A percentile compares a stretch with the other conserved stretches of the same genome.
These are phyloP conservation scores for Wickerhamiella lipophila DNA, from an alignment of 805 yeast genomes.

Conservation along the genomic window DNA sequence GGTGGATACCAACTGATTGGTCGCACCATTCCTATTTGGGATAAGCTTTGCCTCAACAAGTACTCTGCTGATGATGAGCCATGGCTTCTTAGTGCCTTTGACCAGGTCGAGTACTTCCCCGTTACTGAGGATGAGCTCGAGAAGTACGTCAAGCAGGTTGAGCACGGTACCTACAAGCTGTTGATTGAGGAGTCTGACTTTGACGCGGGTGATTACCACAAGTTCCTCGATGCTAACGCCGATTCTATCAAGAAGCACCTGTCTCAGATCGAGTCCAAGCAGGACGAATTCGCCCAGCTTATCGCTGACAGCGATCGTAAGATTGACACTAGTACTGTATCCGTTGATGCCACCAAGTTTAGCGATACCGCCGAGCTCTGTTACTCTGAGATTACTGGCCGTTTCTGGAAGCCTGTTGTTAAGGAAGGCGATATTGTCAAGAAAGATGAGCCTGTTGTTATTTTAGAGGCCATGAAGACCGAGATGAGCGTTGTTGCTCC, in stretches of 20 bases:
- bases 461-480: conserved; percentile 97
- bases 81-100: conserved; percentile 87
- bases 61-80: conserved; percentile 43
- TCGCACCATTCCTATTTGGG: conserved; percentile 96
- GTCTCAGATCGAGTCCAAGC: conserved; percentile 50
- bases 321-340: conserved; percentile 22
- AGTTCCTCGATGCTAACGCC: conserved; percentile 64
- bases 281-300: conserved; percentile 72
- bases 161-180: conserved; percentile 67
- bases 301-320: conserved; percentile 39
- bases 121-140: conserved; percentile 79
- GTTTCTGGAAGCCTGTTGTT: conserved; percentile 86
- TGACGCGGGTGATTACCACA: conserved; percentile 64
- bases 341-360: conserved; percentile 39
- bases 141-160: conserved; percentile 51
- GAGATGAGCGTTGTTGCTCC: conserved; percentile 83
- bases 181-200: conserved; percentile 67
- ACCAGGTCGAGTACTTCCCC: conserved; percentile 88
- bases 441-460: conserved; percentile 67
- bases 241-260: conserved; percentile 46
- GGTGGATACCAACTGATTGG: conserved; percentile 98
- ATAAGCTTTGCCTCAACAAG: conserved; percentile 53
- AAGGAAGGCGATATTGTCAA: conserved; percentile 62
- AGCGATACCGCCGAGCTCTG: conserved; percentile 73
- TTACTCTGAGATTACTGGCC: conserved; percentile 91